phyloP scores from a whole-genome alignment of 2,329 filamentous ascomycete genomes.

The Septoria petroselini region DNA sequence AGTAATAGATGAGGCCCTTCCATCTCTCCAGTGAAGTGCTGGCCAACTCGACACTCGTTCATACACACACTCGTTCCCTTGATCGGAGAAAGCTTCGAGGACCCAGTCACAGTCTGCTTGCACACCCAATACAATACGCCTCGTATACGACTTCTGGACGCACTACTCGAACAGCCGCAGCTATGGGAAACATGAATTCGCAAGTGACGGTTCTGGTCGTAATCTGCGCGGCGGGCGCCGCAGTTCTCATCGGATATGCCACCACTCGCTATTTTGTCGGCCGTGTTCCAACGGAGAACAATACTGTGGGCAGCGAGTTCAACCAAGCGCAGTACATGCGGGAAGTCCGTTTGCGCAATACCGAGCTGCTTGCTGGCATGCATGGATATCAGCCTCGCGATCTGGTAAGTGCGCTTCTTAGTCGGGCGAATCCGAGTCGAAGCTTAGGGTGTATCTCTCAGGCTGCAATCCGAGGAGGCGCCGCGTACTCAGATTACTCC shows the following conservation, averaged over 20 bases:
- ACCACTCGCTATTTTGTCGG: conserved; percentile 25
- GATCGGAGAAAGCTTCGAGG: too few relatives aligned
- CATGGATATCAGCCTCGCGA: conserved; percentile 17
- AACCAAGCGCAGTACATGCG: conserved; percentile 33
- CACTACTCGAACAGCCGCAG: background rate
- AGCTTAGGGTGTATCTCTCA: too few relatives aligned
- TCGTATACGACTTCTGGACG: background rate
- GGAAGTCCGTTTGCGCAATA: conserved; percentile 29
- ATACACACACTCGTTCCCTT: background rate
- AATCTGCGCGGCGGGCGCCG: conserved; percentile 25
- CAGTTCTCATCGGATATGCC: conserved; percentile 28
- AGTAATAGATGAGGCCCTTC: background rate
- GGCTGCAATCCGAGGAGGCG: too few relatives aligned
- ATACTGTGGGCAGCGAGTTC: conserved; percentile 1
- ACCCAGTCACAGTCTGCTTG: too few relatives aligned
- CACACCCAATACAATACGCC: too few relatives aligned
- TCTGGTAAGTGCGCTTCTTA: conserved; percentile 19
- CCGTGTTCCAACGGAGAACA: background rate
- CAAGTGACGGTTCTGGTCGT: conserved; percentile 23
- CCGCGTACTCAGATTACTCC: conserved; percentile 3
- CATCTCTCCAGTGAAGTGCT: background rate
- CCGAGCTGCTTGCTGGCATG: conserved; percentile 20
- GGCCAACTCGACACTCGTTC: conserved; percentile 3
- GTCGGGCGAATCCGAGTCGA: too few relatives aligned
- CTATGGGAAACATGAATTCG: background rate